Conservation (phyloP, 495 filamentous ascomycete genomes). For the Trypethelium eluteriae region DNA sequence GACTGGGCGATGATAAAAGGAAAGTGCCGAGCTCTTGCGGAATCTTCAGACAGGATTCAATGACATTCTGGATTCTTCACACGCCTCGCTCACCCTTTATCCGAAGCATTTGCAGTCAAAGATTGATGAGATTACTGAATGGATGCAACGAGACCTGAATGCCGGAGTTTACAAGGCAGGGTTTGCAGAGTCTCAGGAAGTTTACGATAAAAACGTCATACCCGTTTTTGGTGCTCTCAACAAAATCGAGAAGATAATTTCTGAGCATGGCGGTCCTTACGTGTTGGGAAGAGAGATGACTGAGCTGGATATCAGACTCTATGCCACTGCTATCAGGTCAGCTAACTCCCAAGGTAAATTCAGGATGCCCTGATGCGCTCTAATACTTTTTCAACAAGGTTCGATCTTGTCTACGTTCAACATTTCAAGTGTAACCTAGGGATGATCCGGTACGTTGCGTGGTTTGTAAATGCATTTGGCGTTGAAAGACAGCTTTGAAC, state of each 20-base stretch:
- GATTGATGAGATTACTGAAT: constrained; percentile 42
- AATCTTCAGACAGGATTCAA: constrained; percentile 46
- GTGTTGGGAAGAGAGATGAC: constrained; percentile 43
- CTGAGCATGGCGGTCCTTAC: constrained; percentile 40
- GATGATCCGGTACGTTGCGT: constrained; percentile 38
- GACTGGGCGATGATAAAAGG: constrained; percentile 20
- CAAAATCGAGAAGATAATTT: constrained; percentile 43
- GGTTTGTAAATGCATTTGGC: neutral
- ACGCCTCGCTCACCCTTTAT: constrained; percentile 40
- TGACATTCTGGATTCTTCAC: constrained; percentile 31
- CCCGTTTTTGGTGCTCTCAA: constrained; percentile 48
- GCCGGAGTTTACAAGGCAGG: constrained; percentile 50
- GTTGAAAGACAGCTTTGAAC: neutral
- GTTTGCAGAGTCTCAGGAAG: constrained; percentile 43
- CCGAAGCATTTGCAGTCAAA: constrained; percentile 35
- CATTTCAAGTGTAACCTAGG: constrained; percentile 54
- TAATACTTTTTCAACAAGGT: constrained; percentile 4
- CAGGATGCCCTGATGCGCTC: neutral
- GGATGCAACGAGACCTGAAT: constrained; percentile 45
- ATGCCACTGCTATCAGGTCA: constrained; percentile 46
- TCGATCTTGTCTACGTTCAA: constrained; percentile 44
- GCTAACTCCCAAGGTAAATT: constrained; percentile 22
- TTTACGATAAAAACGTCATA: constrained; percentile 41
- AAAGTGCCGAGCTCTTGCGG: constrained; percentile 47
- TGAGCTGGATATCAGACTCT: constrained; percentile 46